Base-by-base conservation (phyloP, 371 early-diverging fungal species). In the Lichtheimia ornata region DNA sequence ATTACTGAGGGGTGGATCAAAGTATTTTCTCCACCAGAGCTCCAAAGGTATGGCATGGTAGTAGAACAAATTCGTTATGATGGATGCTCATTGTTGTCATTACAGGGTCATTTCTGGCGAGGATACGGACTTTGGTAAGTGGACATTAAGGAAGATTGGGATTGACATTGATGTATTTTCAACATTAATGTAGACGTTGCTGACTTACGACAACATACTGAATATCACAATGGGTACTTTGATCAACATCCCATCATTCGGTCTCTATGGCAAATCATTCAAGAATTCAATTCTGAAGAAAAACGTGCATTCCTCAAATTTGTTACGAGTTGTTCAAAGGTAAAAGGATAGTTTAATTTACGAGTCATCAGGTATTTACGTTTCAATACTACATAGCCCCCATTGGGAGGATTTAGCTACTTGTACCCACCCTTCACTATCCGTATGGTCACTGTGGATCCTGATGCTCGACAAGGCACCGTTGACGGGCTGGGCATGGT, bases 371-470 rank as follows among this genome's bases (percentile, higher is more conserved):
- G 7, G 17, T 25, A 54, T 15, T 20, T 2, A 50, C 24, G 1
- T 3, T n/a, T 0, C 53, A 1, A 45, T 62, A 72, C 17, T 81
- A n/a, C n/a, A n/a, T n/a, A 93, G 72, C 94, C 96, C 17, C 97
- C 97, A 11, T 73, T 96, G 52, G 84, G 94, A 20, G 97, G 97
- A 14, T 96, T 96, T 72, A 73, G 74, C 15, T 89, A 92, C 60
- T 72, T 97, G 12, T 69, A 84, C 20, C 92, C 92, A 5, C 76
- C 84, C 5, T 89, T 91, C 59, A 83, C 88, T 9, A 87, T 96
- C 18, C 81, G 90, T 15, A 66, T 85, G 73, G 82, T 85, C 9
- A 54, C 77, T 6, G 50, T 63, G 0, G 76, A 77, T 22, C 56
- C 59, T 18, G 64, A 59, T 9, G 50, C 59, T 5, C 17, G 30